Evolutionary conservation across 2,329 filamentous ascomycete genomes (phyloP), one percentile per base, ranked within the genome.

Genomic region (Botrytis elliptica): DNA sequence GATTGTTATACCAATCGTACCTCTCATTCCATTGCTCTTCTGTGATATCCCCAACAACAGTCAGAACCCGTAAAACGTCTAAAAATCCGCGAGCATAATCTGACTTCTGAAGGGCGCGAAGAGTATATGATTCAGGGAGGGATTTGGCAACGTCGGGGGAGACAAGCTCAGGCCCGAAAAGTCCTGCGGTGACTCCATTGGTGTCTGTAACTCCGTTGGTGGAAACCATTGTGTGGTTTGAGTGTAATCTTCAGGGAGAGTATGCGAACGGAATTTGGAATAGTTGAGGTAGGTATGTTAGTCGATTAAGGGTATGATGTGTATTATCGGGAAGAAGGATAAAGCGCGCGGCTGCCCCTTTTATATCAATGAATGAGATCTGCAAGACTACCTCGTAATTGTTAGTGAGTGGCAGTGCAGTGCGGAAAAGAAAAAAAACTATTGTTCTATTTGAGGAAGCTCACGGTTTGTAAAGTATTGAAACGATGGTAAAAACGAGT

Each of bases 61-160:
- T 98, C 79, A 99, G 86, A 55, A 98, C 94, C 64, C 94, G 90
- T 76, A 99, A 86, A 75, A 96, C 95, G 81, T 97, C 94, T 78
- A 99, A 90, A 83, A 97, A 98, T 76, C 94, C 94, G 49, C 87
- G 88, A 73, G 88, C 85, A 84, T 91, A 97, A 84, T 99, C 96
- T 79, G 87, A 88, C 78, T 89, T 89, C 79, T 91, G 89, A 68
- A 98, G 87, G 0, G 95, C 90, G 40, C 96, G 94, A 80, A 97
- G 88, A 42, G 86, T 89, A 86, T 98, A 98, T 79, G 92, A 91
- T 78, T 91, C 85, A 62, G 96, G 95, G 0, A 98, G 90, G 29
- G 86, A 87, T 59, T 90, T 85, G 75, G 89, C 84, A 78, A 98
- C 92, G 71, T 88, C 85, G 33, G 93, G 89, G 38, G 93, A 94